Evolutionary conservation across 805 yeast species (phyloP).

Genomic region (Limtongozyma cylindracea): DNA sequence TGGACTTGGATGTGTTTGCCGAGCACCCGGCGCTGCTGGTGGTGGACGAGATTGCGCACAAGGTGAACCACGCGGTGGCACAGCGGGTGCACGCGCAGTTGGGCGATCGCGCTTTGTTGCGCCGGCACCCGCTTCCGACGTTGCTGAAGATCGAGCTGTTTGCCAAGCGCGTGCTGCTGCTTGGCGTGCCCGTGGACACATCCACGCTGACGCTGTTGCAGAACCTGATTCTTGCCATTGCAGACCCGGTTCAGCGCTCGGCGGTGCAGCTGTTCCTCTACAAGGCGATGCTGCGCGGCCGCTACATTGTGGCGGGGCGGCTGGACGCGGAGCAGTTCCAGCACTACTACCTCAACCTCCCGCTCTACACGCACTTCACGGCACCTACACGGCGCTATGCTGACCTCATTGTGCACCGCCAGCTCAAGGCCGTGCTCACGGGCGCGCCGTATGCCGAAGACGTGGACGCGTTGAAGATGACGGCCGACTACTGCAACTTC

Average conservation of each 20-base stretch:
- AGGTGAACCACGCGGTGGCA: conserved; percentile 71
- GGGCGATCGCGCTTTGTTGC: conserved; percentile 62
- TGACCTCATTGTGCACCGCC: conserved; percentile 82
- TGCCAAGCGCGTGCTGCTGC: conserved; percentile 37
- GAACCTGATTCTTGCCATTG: conserved; percentile 37
- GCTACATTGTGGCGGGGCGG: conserved; percentile 73
- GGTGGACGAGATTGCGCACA: conserved; percentile 52
- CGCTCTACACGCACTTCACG: conserved; percentile 82
- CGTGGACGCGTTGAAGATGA: conserved; percentile 31
- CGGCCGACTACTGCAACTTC: conserved; percentile 85
- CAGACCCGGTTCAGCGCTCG: conserved; percentile 34
- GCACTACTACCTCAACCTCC: conserved; percentile 63
- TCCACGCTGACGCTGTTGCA: conserved; percentile 47
- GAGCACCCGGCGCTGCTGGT: conserved; percentile 27
- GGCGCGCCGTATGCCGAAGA: conserved; percentile 3
- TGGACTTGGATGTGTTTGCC: conserved; percentile 50
- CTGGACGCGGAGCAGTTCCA: conserved; percentile 55
- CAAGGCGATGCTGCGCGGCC: conserved; percentile 70
- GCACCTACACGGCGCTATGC: conserved; percentile 83
- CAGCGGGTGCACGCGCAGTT: conserved; percentile 47
- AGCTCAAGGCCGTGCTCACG: conserved; percentile 41
- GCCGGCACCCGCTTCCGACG: conserved; percentile 75
- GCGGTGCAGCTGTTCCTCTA: conserved; percentile 58
- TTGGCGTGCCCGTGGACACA: conserved; percentile 51
- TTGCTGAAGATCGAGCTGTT: conserved; percentile 60